Evolutionary conservation across 192 early-diverging fungal genomes (phyloP).

Genomic region (Geranomyces michiganensis): DNA sequence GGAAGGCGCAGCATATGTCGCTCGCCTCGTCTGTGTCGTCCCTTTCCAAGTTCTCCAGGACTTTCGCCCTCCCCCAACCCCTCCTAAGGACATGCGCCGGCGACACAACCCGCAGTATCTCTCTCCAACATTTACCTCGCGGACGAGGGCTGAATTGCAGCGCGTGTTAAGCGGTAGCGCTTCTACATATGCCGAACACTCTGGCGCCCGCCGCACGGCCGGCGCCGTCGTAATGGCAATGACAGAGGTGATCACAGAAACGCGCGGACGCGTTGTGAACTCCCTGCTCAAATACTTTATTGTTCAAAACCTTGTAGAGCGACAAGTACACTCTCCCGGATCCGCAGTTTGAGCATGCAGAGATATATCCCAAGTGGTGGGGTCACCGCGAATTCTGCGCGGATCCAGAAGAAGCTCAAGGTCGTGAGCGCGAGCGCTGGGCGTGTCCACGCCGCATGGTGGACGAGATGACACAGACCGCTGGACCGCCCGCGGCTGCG

Average conservation of each 20-base stretch:
- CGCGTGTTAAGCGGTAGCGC: background rate
- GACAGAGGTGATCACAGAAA: constrained; percentile 9
- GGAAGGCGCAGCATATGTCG: too few species aligned
- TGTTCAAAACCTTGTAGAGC: too few species aligned
- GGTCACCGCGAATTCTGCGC: constrained; percentile 5
- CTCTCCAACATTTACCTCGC: background rate
- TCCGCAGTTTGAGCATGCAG: background rate
- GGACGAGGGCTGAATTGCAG: background rate
- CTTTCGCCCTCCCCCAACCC: too few species aligned
- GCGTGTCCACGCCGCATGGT: constrained; percentile 18
- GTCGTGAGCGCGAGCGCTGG: background rate
- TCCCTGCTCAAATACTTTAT: too few species aligned
- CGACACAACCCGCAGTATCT: background rate
- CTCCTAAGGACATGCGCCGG: too few species aligned
- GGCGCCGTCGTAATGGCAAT: constrained; percentile 3
- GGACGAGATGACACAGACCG: constrained; percentile 21
- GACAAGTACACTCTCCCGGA: constrained; percentile 7
- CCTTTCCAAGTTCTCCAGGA: too few species aligned
- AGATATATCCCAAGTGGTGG: constrained; percentile 6
- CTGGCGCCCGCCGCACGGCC: constrained; percentile 4
- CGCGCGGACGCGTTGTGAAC: too few species aligned
- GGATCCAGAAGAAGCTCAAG: background rate
- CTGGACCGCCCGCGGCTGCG: background rate
- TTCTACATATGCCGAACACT: background rate
- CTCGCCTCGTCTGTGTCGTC: too few species aligned